These are phyloP conservation scores for Aquilaria sinensis DNA, from an alignment of 345 rosid species.

Conservation along the genomic window DNA sequence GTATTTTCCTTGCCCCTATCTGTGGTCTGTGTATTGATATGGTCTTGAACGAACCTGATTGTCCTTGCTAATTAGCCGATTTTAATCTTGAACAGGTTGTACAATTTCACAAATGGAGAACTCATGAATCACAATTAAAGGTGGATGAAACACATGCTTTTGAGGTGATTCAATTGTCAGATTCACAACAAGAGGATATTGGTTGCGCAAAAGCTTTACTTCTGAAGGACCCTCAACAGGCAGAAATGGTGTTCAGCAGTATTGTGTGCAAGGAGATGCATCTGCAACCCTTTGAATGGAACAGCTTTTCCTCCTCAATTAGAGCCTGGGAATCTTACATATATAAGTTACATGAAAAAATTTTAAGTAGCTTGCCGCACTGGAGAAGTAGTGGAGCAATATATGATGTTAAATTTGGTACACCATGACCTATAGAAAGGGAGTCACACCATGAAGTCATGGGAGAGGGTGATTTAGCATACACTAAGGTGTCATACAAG, in stretches of 20 bases:
- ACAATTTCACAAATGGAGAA: conserved; percentile 62
- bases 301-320: conserved; percentile 31
- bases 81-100: conserved; percentile 37
- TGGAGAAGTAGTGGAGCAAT: conserved; percentile 54
- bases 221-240: conserved; percentile 32
- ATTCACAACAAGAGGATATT: conserved; percentile 35
- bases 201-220: conserved; percentile 26
- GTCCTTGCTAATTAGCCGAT: neutral
- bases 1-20: neutral
- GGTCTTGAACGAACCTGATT: neutral
- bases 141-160: conserved; percentile 10
- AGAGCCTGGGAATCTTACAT: conserved; percentile 44
- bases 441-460: neutral
- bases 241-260: conserved; percentile 23
- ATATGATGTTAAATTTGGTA: conserved; percentile 17
- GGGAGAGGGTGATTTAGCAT: no score
- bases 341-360: conserved; percentile 29
- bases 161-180: conserved; percentile 26
- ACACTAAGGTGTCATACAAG: no score
- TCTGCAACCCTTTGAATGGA: conserved; percentile 30
- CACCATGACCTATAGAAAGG: conserved; percentile 5
- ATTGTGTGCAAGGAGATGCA: conserved; percentile 2
- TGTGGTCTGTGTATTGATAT: neutral
- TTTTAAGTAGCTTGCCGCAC: conserved; percentile 47
- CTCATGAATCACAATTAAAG: conserved; percentile 18